Conservation (phyloP, 208 protist genomes). For the Crithidia expoeki region DNA sequence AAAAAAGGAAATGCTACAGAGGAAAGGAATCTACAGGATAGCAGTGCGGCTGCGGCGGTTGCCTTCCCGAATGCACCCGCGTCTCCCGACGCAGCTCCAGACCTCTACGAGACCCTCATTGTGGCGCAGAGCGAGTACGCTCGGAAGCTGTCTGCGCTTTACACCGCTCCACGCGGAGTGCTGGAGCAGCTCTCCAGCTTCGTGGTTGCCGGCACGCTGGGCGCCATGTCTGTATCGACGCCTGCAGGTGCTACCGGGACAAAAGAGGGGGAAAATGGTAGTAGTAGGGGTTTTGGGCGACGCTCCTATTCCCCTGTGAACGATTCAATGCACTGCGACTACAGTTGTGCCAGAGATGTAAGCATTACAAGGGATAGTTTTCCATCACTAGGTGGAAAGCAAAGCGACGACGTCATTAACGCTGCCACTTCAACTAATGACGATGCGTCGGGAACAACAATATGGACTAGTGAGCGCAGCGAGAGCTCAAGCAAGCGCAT, state of each 20-base stretch:
- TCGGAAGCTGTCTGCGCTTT: constrained; percentile 55
- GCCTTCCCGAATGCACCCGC: background rate
- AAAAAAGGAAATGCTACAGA: no score
- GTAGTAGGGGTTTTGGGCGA: background rate
- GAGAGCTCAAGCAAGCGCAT: background rate
- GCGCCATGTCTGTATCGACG: background rate
- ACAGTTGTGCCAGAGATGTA: background rate
- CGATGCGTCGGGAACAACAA: background rate
- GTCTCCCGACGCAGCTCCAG: background rate
- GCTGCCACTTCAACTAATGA: background rate
- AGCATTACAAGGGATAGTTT: background rate
- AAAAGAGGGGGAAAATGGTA: background rate
- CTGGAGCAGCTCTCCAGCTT: constrained; percentile 66
- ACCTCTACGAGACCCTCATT: constrained; percentile 16
- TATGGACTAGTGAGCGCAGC: background rate
- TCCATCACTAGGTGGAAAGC: no score
- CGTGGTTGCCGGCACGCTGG: constrained; percentile 35
- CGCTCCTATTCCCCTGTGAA: no score
- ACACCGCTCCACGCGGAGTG: constrained; percentile 59
- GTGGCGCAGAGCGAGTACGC: constrained; percentile 37
- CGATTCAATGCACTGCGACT: no score
- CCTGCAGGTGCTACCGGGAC: background rate
- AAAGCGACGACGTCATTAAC: no score
- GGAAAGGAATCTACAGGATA: no score
- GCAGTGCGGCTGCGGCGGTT: background rate